Conservation (phyloP, 2,329 filamentous ascomycete species). For the Dendrostoma leiphaemia region DNA sequence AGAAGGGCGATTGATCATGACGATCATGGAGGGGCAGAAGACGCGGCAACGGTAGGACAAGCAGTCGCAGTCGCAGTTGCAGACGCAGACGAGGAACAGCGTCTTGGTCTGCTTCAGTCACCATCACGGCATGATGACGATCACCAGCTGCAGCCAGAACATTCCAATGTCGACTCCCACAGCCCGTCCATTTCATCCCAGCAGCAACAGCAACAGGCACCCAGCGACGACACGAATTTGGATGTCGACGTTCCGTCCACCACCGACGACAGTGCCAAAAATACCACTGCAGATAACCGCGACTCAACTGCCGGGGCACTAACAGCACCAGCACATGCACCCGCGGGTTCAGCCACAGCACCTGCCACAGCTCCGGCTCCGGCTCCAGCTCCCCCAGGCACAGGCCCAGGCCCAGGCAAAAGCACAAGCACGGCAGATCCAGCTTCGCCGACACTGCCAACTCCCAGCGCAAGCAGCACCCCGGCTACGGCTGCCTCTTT, state of each 20-base stretch:
- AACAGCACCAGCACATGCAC: conserved; percentile 8
- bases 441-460: neutral
- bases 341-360: no score
- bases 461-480: neutral
- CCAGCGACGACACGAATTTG: no score
- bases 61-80: neutral
- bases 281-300: neutral
- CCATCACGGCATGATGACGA: neutral
- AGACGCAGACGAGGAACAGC: neutral
- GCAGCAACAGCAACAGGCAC: no score
- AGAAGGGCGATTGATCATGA: neutral
- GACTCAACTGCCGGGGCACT: conserved; percentile 1
- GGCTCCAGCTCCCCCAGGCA: no score
- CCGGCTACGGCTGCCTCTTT: neutral
- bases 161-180: no score
- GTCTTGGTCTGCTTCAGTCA: neutral
- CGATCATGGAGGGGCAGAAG: neutral
- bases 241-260: no score
- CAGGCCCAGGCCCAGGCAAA: neutral
- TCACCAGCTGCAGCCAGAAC: no score
- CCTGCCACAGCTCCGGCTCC: neutral
- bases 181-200: no score
- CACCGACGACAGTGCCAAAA: neutral
- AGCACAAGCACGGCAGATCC: no score
- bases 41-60: neutral